phyloP scores from a whole-genome alignment of 2,329 filamentous ascomycete genomes.

The Aspergillus sclerotialis region DNA sequence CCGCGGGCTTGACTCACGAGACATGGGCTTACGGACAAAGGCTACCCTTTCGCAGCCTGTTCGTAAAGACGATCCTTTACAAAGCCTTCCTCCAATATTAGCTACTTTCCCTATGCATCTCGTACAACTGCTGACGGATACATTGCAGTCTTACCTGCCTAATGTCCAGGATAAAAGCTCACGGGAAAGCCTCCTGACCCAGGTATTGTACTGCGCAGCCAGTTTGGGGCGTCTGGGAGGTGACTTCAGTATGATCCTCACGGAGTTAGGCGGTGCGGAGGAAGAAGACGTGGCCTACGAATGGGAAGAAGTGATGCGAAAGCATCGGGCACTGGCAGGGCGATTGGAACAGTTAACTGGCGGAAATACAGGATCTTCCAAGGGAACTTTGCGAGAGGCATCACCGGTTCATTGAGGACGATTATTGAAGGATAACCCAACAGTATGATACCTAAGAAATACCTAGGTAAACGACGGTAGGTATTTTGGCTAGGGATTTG shows the following conservation, averaged over 20 bases:
- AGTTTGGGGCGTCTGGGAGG: slow-evolving; percentile 84
- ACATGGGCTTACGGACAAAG: slow-evolving; percentile 16
- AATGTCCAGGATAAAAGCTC: slow-evolving; percentile 73
- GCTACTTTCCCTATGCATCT: slow-evolving; percentile 80
- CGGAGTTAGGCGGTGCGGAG: slow-evolving; percentile 43
- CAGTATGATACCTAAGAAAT: not conserved
- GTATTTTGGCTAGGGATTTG: no score
- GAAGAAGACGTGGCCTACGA: slow-evolving; percentile 46
- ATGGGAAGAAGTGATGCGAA: slow-evolving; percentile 84
- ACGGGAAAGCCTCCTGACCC: slow-evolving; percentile 80
- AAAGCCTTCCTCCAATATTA: slow-evolving; percentile 65
- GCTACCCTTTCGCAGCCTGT: slow-evolving; percentile 14
- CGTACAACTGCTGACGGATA: slow-evolving; percentile 71
- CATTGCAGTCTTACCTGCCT: slow-evolving; percentile 68
- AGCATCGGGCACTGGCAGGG: slow-evolving; percentile 77
- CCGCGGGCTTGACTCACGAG: slow-evolving; percentile 20
- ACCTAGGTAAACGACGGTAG: no score
- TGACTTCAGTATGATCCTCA: slow-evolving; percentile 86
- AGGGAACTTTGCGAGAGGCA: slow-evolving; percentile 10
- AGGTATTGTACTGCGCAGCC: slow-evolving; percentile 87
- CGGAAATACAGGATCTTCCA: slow-evolving; percentile 11
- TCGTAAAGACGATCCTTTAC: slow-evolving; percentile 24
- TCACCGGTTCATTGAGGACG: slow-evolving; percentile 8
- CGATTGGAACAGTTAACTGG: slow-evolving; percentile 43
- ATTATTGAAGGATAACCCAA: not conserved